Evolutionary conservation across 2,329 filamentous ascomycete species (phyloP).

Genomic region (Ophiocordyceps sinensis): DNA sequence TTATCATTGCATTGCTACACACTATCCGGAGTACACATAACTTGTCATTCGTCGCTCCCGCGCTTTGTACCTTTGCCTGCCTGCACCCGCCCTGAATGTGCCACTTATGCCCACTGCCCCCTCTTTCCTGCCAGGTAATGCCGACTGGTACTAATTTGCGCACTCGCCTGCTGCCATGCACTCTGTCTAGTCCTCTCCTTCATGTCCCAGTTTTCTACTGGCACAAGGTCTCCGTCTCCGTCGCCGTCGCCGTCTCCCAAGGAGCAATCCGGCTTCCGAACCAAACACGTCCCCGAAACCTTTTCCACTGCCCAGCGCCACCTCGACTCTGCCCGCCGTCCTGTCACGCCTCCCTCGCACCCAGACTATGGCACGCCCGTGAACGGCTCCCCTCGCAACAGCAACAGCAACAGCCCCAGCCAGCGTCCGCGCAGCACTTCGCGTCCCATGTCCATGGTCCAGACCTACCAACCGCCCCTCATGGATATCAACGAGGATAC

Average conservation of each 20-base stretch:
- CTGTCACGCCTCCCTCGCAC: constrained; percentile 22
- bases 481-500: constrained; percentile 80
- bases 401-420: constrained; percentile 21
- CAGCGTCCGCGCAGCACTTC: constrained; percentile 36
- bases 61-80: neutral
- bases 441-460: constrained; percentile 72
- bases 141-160: constrained; percentile 1
- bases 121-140: neutral
- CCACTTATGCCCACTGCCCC: constrained; percentile 2
- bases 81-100: neutral
- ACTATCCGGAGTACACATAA: too few species aligned
- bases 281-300: constrained; percentile 16
- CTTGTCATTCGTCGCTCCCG: neutral
- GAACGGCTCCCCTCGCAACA: constrained; percentile 27
- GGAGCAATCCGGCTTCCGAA: constrained; percentile 17
- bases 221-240: constrained; percentile 29
- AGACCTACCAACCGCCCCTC: constrained; percentile 70
- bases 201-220: constrained; percentile 63
- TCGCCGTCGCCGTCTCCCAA: constrained; percentile 29
- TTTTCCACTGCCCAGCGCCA: constrained; percentile 11
- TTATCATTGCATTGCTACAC: neutral
- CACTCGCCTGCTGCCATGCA: neutral
- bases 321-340: constrained; percentile 16
- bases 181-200: constrained; percentile 60
- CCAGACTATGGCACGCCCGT: constrained; percentile 27